Evolutionary conservation across 2,329 filamentous ascomycete genomes (phyloP).

Genomic region (Lachnellula willkommii): DNA sequence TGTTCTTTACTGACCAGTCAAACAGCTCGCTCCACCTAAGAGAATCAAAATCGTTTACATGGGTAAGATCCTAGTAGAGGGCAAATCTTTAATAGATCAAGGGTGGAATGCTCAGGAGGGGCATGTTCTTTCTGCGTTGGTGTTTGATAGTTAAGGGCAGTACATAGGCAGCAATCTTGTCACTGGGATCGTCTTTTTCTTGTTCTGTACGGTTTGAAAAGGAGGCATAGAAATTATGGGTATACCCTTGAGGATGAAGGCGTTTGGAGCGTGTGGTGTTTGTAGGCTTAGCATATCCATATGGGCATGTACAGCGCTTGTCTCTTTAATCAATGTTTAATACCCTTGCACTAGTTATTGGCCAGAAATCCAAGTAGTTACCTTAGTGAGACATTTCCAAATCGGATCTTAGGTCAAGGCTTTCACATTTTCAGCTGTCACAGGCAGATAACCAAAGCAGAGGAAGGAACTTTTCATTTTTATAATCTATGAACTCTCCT

Average conservation of each 20-base stretch:
- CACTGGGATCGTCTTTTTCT: not conserved
- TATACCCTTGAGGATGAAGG: not conserved
- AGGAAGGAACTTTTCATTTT: too few species aligned
- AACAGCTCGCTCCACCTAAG: slow-evolving; percentile 49
- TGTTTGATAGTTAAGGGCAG: slow-evolving; percentile 34
- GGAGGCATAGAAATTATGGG: not conserved
- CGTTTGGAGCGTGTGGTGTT: not conserved
- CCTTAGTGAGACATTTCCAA: too few species aligned
- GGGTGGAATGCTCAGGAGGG: slow-evolving; percentile 63
- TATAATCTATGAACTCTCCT: too few species aligned
- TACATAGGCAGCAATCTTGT: not conserved
- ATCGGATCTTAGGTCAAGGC: not conserved
- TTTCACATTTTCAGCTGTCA: too few species aligned
- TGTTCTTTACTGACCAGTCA: not conserved
- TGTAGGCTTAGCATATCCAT: not conserved
- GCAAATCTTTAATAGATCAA: slow-evolving; percentile 57
- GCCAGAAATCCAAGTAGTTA: not conserved
- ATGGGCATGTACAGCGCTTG: not conserved
- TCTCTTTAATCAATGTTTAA: not conserved
- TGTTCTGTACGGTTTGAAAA: not conserved
- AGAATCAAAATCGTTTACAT: slow-evolving; percentile 71
- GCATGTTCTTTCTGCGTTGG: slow-evolving; percentile 71
- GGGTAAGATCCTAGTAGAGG: slow-evolving; percentile 72
- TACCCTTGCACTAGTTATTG: not conserved
- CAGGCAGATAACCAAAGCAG: too few species aligned